These are phyloP conservation scores for Rhodotorula kratochvilovae DNA, from an alignment of 768 basidiomycete genomes.

Conservation along the genomic window DNA sequence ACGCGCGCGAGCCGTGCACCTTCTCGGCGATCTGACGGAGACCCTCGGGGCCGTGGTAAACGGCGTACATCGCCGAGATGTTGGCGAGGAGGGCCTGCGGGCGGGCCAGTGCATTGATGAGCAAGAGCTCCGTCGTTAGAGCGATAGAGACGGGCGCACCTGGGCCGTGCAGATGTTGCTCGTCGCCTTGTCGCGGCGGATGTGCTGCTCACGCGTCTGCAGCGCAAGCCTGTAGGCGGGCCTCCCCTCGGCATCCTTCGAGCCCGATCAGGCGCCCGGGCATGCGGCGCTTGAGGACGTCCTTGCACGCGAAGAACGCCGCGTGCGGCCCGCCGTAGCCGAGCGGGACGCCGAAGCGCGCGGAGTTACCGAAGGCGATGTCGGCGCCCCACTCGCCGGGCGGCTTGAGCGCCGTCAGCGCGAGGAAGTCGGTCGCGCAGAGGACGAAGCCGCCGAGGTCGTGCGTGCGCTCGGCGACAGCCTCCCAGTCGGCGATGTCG, in stretches of 20 bases:
- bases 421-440: slow-evolving; percentile 85
- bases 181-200: slow-evolving; percentile 90
- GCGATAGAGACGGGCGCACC: background rate
- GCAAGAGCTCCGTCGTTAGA: background rate
- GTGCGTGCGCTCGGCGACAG: slow-evolving; percentile 66
- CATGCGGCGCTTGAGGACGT: slow-evolving; percentile 92
- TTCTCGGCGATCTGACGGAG: slow-evolving; percentile 77
- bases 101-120: too few relatives aligned
- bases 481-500: slow-evolving; percentile 65
- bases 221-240: slow-evolving; percentile 87
- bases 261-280: slow-evolving; percentile 94
- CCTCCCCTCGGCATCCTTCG: slow-evolving; percentile 75
- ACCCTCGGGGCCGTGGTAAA: slow-evolving; percentile 89
- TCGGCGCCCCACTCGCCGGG: slow-evolving; percentile 99
- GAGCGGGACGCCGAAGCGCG: slow-evolving; percentile 90
- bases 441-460: slow-evolving; percentile 71
- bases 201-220: slow-evolving; percentile 66
- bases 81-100: slow-evolving; percentile 90
- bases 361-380: slow-evolving; percentile 89
- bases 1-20: slow-evolving; percentile 84
- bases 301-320: slow-evolving; percentile 92
- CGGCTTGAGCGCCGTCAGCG: slow-evolving; percentile 84
- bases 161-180: slow-evolving; percentile 92
- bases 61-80: slow-evolving; percentile 94
- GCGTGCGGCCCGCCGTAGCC: slow-evolving; percentile 98